Evolutionary conservation across 2,329 filamentous ascomycete species (phyloP).

Genomic region (Claviceps citrina): DNA sequence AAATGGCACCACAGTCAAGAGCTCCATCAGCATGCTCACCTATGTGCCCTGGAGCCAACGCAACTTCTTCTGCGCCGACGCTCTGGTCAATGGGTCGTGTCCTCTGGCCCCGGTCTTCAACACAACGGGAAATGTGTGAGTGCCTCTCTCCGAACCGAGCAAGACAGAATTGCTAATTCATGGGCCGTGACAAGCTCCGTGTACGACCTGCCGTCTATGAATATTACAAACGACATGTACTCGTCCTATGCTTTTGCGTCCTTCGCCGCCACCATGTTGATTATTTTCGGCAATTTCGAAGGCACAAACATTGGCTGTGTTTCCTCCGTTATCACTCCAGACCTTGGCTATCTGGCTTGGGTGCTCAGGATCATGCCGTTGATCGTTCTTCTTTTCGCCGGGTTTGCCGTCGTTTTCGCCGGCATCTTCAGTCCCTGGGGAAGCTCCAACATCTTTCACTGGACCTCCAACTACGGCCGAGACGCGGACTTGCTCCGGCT

Average conservation of each 20-base stretch:
- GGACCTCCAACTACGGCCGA: slow-evolving; percentile 94
- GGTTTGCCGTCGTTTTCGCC: slow-evolving; percentile 66
- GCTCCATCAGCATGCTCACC: slow-evolving; percentile 57
- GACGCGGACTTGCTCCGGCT: slow-evolving; percentile 82
- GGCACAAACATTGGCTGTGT: slow-evolving; percentile 62
- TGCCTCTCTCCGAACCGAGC: neutral
- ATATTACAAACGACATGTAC: slow-evolving; percentile 55
- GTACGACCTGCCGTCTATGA: slow-evolving; percentile 52
- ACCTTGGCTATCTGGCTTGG: slow-evolving; percentile 55
- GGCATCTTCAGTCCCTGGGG: slow-evolving; percentile 91
- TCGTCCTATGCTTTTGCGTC: slow-evolving; percentile 81
- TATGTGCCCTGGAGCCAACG: slow-evolving; percentile 50
- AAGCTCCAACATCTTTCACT: slow-evolving; percentile 75
- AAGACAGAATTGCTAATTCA: slow-evolving; percentile 6
- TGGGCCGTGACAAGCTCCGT: too few relatives aligned
- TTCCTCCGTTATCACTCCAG: slow-evolving; percentile 68
- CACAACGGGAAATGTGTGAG: slow-evolving; percentile 12
- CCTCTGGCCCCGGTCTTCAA: slow-evolving; percentile 62
- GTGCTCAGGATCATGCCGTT: slow-evolving; percentile 64
- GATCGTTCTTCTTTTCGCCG: slow-evolving; percentile 63
- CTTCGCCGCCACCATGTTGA: slow-evolving; percentile 54
- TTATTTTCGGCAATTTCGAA: slow-evolving; percentile 56
- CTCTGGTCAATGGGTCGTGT: slow-evolving; percentile 47
- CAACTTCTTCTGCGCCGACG: slow-evolving; percentile 50
- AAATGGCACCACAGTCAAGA: slow-evolving; percentile 58